Base-by-base conservation (phyloP, 805 yeast genomes). In the Candida maris region DNA sequence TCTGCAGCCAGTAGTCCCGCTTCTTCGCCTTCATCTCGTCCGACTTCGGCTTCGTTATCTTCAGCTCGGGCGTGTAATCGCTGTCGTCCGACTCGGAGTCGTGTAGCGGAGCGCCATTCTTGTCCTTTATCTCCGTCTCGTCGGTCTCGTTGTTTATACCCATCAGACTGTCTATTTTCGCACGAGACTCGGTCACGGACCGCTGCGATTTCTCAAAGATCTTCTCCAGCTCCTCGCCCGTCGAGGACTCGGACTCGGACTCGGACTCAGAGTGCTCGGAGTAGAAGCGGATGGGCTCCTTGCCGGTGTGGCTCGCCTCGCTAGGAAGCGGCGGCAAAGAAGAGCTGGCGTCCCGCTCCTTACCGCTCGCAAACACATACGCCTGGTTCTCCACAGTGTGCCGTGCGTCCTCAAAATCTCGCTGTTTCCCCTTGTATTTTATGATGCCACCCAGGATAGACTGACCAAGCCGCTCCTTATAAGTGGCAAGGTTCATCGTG, bases 371-470 rank as follows among this genome's bases (percentile, higher is more conserved):
- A 3, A 49, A 56, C 5, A 54, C 56, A 38, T 49, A 51, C 52
- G 91, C 89, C 40, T 75, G 73, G 56, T 84, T 84, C 4, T 64
- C 56, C 3, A 82, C 85, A 41, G 72, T 61, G 27, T 61, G 64
- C 57, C 94, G 70, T 40, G 84, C 91, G 59, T 85, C 93, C 34
- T 74, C 77, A 55, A 85, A 85, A 54, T 83, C 87, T 56, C 95
- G 67, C 48, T 73, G 77, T 45, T 76, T 77, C 6, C 95, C 95
- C 41, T 71, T 75, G 54, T 78, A 81, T 50, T 77, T 79, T 42
- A 86, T 83, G 12, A 85, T 81, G 44, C 82, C 85, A 3, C 95
- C 95, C 37, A 87, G 62, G 5, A 87, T 79, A 48, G 86, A 81
- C 58, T 75, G 76, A 0, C 87, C 89, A 5, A 78, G 48, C 41